Conservation (phyloP, 768 basidiomycete species). For the Postia placenta region DNA sequence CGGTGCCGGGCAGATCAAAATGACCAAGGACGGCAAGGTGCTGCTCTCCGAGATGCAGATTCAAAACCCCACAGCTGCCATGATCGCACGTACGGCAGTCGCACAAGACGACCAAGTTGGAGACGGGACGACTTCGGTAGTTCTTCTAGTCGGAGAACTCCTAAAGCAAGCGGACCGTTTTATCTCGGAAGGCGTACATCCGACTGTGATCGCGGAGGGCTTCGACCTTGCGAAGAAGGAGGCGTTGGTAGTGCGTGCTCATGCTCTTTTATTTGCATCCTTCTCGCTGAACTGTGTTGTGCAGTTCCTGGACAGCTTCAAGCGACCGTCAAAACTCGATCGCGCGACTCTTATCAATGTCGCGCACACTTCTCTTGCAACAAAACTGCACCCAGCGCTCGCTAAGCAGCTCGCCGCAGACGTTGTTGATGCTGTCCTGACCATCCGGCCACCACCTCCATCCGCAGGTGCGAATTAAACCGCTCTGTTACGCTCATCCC, state of each 20-base stretch:
- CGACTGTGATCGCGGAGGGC: conserved; percentile 90
- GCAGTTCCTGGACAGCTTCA: conserved; percentile 92
- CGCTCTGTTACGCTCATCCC: conserved; percentile 14
- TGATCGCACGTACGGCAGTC: conserved; percentile 97
- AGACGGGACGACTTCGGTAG: conserved; percentile 97
- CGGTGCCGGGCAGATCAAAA: conserved; percentile 97
- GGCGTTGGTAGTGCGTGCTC: conserved; percentile 67
- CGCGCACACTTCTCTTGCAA: conserved; percentile 91
- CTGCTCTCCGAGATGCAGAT: conserved; percentile 99
- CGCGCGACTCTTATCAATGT: conserved; percentile 90
- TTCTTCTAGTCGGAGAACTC: conserved; percentile 90
- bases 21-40: conserved; percentile 99
- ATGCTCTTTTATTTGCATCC: conserved; percentile 5
- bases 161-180: conserved; percentile 97
- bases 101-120: conserved; percentile 99
- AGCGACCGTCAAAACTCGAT: conserved; percentile 70
- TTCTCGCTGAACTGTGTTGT: conserved; percentile 4
- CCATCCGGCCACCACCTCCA: conserved; percentile 71
- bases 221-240: conserved; percentile 98
- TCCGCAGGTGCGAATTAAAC: conserved; percentile 44
- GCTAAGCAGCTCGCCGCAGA: conserved; percentile 87
- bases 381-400: conserved; percentile 78
- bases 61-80: conserved; percentile 96
- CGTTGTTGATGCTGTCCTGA: conserved; percentile 91
- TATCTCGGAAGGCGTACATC: conserved; percentile 97